Base-by-base conservation (phyloP, 192 early-diverging fungal genomes). In the Coemansia sp. region DNA sequence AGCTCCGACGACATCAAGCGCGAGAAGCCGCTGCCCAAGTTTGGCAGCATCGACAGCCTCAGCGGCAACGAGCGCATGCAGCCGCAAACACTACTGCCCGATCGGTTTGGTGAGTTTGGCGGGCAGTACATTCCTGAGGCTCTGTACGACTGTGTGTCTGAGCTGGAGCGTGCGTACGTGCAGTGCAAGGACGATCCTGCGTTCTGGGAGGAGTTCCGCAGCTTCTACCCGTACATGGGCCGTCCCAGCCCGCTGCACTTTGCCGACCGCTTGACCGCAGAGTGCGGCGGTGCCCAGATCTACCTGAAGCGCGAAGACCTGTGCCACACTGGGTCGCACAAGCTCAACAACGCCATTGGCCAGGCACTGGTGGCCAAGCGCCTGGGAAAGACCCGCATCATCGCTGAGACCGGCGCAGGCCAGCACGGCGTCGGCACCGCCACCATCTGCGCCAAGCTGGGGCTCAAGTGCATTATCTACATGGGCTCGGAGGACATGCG, bases 291-390 rank as follows among this genome's bases (percentile, higher is more conserved):
- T 55, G 95, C 97, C 17, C 82, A 82, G 28, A 96, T 99, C 80
- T 99, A 91, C 92, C 84, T 99, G 71, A 99, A 99, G 84, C 89
- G 97, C 66, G 97, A 99, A 74, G 97, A 99, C 68, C 83, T 97
- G 68, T 97, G 97, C 83, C 95, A 99, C 78, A 99, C 97, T 37
- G 97, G 97, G 49, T 94, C 94, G 40, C 97, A 99, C 84, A 99
- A 97, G 81, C 93, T 99, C 84, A 99, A 99, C 83, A 99, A 99
- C 58, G 95, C 94, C 11, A 75, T 99, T 37, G 97, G 95, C 31
- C 97, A 99, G 77, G 84, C 92, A 22, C 84, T 98, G 57, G 78
- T 99, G 22, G 97, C 97, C 40, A 92, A 94, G 83, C 88, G 94
- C 36, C 79, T 99, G 37, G 94, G 95, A 68, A 99, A 99, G 84